Base-by-base conservation (phyloP, 2,329 filamentous ascomycete genomes). In the Stachybotrys elegans region DNA sequence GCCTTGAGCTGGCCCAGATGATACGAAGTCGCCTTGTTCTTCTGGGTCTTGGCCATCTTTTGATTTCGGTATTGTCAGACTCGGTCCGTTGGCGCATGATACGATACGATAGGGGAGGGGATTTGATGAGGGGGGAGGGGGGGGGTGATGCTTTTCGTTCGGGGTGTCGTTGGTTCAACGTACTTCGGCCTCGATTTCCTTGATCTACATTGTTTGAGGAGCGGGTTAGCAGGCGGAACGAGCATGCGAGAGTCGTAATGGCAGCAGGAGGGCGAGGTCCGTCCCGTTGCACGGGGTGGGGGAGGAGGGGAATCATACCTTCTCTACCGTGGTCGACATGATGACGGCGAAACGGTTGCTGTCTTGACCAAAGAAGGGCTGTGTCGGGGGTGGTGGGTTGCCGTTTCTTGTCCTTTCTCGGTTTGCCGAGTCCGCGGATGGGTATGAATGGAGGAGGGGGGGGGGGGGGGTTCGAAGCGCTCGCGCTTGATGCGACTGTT, bases 261-360 rank as follows among this genome's bases (percentile, higher is more conserved):
- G 22, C 38, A 17, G 22, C 23, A 16, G 25, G 40, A 22, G 29
- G 37, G 43, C 38, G 38, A 45, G n/a, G n/a, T n/a, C n/a, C n/a
- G n/a, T n/a, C n/a, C n/a, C n/a, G n/a, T n/a, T n/a, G n/a, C 43
- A 20, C 27, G 16, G 27, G 40, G 22, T 22, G 19, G 35, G 41
- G 36, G 37, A 39, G 47, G 36, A 43, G 46, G 43, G 40, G 36
- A 20, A 36, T 59, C 78, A 55, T 64, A 88, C 89, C 86, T 97
- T 97, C 60, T 97, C 92, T 66, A 96, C 90, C 34, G 92, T 97
- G 49, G 92, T 97, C 78, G 92, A 78, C 93, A 97, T 97, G 60
- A 68, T 86, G 75, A 64, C 54, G 54, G 48, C 32, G 23, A 40
- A n/a, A 32, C 43, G 38, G 29, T 36, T 39, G n/a, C 41, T n/a